Conservation (phyloP, 768 basidiomycete genomes). For the Floccularia luteovirens region DNA sequence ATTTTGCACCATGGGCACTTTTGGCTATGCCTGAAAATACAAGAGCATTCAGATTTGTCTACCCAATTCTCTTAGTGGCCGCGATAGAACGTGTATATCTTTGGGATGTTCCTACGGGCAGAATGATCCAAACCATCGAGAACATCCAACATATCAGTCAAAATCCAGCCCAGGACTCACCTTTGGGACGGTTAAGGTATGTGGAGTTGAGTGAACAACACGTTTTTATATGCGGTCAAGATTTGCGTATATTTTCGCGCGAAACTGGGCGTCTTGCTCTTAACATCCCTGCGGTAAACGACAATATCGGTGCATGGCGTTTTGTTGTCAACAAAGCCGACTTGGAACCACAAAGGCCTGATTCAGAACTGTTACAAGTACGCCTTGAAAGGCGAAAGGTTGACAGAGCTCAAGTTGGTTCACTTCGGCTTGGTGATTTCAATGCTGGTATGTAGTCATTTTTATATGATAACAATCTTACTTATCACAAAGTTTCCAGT, state of each 20-base stretch:
- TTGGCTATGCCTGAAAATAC: conserved; percentile 36
- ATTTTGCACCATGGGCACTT: conserved; percentile 58
- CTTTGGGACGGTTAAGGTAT: conserved; percentile 41
- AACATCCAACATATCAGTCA: conserved; percentile 21
- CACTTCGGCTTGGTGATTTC: too few species aligned
- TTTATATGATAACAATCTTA: too few species aligned
- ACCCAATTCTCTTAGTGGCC: conserved; percentile 55
- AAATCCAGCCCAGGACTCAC: conserved; percentile 1
- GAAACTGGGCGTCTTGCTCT: neutral
- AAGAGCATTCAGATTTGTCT: conserved; percentile 59
- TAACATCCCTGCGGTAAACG: neutral
- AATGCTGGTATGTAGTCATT: too few species aligned
- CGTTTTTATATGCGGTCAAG: conserved; percentile 49
- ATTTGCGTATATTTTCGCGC: neutral
- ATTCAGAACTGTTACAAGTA: too few species aligned
- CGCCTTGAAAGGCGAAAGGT: too few species aligned
- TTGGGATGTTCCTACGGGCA: conserved; percentile 52
- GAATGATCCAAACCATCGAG: conserved; percentile 38
- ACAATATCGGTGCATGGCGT: neutral
- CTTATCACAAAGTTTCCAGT: too few species aligned
- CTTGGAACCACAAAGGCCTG: too few species aligned
- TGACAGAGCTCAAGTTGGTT: too few species aligned
- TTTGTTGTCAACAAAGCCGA: too few species aligned
- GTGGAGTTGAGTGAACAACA: conserved; percentile 57
- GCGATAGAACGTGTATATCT: conserved; percentile 38